Evolutionary conservation across 495 filamentous ascomycete species (phyloP).

Genomic region (Lindgomyces ingoldianus): DNA sequence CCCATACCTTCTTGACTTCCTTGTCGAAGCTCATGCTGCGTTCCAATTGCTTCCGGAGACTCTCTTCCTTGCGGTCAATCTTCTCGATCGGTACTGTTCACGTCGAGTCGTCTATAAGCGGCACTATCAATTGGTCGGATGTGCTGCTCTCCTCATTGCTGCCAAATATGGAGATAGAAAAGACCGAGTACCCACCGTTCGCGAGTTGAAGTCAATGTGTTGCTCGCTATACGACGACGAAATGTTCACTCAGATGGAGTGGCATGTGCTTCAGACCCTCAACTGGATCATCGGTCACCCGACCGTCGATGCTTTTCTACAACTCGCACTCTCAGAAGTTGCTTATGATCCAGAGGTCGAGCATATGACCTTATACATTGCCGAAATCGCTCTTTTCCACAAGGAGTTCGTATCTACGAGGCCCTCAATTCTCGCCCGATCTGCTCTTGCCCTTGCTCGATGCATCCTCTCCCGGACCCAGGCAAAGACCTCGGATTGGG

Average conservation of each 20-base stretch:
- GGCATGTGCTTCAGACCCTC: slow-evolving; percentile 98
- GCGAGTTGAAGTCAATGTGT: slow-evolving; percentile 98
- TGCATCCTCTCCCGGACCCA: slow-evolving; percentile 82
- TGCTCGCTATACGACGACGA: slow-evolving; percentile 97
- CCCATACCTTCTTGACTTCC: slow-evolving; percentile 96
- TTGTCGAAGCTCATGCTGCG: slow-evolving; percentile 93
- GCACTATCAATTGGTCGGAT: slow-evolving; percentile 97
- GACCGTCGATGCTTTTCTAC: slow-evolving; percentile 89
- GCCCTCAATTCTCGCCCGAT: slow-evolving; percentile 86
- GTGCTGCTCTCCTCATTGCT: slow-evolving; percentile 91
- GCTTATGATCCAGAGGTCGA: slow-evolving; percentile 79
- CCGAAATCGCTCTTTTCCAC: slow-evolving; percentile 93
- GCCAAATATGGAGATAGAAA: slow-evolving; percentile 99
- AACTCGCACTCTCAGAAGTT: slow-evolving; percentile 65
- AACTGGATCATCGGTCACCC: slow-evolving; percentile 95
- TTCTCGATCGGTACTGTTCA: slow-evolving; percentile 96
- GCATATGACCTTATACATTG: slow-evolving; percentile 90
- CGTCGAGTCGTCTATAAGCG: slow-evolving; percentile 98
- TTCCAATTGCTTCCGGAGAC: slow-evolving; percentile 94
- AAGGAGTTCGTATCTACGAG: slow-evolving; percentile 90
- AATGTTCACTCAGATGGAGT: slow-evolving; percentile 99
- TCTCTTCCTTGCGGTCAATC: slow-evolving; percentile 91
- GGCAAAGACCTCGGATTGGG: slow-evolving; percentile 74
- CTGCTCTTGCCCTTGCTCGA: slow-evolving; percentile 80
- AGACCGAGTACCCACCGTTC: slow-evolving; percentile 91